phyloP scores from a whole-genome alignment of 768 basidiomycete genomes.

The Mycena chlorophos region DNA sequence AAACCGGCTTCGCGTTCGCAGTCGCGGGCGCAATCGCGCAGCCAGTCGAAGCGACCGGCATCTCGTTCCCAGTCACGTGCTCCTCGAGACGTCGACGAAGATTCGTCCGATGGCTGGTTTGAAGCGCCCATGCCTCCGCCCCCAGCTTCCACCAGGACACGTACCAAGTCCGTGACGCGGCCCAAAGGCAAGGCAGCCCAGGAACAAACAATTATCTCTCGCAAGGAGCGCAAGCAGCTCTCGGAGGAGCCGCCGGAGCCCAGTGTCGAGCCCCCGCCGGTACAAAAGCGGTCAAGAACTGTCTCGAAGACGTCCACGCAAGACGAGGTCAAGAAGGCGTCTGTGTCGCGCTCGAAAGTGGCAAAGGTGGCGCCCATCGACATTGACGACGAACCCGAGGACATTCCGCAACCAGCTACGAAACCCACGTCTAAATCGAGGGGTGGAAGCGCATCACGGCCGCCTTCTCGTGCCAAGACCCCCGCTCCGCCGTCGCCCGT shows the following conservation, averaged over 20 bases:
- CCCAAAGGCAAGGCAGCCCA: background rate
- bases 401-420: background rate
- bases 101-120: constrained; percentile 21
- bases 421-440: constrained; percentile 9
- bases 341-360: constrained; percentile 7
- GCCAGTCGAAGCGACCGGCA: constrained; percentile 13
- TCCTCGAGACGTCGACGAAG: constrained; percentile 14
- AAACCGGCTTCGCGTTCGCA: constrained; percentile 21
- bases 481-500: constrained; percentile 7
- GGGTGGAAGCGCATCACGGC: constrained; percentile 14
- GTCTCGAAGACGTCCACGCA: constrained; percentile 4
- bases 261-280: constrained; percentile 1
- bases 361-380: constrained; percentile 7
- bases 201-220: constrained; percentile 17
- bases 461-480: constrained; percentile 15
- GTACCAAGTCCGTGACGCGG: constrained; percentile 12
- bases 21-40: constrained; percentile 19
- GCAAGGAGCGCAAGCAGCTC: constrained; percentile 19
- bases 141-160: constrained; percentile 7
- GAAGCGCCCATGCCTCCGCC: constrained; percentile 16
- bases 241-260: constrained; percentile 1
- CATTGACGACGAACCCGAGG: background rate
- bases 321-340: background rate
- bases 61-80: constrained; percentile 22
- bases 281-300: constrained; percentile 3